Percentiles rank a stretch among this genome's conserved stretches.
Evolutionary conservation across 495 filamentous ascomycete genomes (phyloP).

Genomic region (Podospora didyma): DNA sequence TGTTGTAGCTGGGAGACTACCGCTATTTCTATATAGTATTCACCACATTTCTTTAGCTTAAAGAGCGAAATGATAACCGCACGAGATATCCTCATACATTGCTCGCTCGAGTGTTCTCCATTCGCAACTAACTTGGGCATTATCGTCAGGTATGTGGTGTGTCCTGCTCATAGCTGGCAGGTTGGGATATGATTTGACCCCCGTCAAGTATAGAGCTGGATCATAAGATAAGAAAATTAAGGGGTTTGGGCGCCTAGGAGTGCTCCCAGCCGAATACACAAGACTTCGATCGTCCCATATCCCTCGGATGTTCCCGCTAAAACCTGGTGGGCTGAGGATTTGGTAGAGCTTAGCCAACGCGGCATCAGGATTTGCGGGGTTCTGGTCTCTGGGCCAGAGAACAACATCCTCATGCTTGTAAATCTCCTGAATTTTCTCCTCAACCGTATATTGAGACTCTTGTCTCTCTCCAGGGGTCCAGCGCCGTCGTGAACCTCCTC

Average conservation of each 20-base stretch:
- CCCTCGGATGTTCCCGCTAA: conserved; percentile 45
- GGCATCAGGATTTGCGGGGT: conserved; percentile 22
- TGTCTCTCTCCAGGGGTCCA: conserved; percentile 47
- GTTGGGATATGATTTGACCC: conserved; percentile 15
- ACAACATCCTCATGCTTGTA: conserved; percentile 48
- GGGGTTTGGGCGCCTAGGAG: conserved; percentile 37
- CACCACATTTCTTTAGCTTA: not conserved
- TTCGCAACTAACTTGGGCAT: not conserved
- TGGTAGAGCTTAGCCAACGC: conserved; percentile 44
- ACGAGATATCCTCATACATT: not conserved
- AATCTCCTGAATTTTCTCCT: conserved; percentile 29
- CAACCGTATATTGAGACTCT: conserved; percentile 9
- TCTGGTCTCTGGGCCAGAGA: conserved; percentile 57
- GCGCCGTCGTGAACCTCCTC: conserved; percentile 35
- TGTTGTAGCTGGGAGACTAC: not conserved
- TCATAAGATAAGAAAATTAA: conserved; percentile 65
- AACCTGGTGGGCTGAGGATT: conserved; percentile 54
- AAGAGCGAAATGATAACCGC: not conserved
- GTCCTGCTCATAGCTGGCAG: not conserved
- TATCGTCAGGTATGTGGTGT: not conserved
- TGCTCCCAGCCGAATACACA: conserved; percentile 47
- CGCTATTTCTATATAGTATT: not conserved
- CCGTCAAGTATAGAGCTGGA: conserved; percentile 33
- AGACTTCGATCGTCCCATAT: conserved; percentile 60
- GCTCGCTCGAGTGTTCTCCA: not conserved